These are phyloP conservation scores for Purpureocillium lavendulum DNA, from an alignment of 2,329 filamentous ascomycete genomes.

Conservation along the genomic window DNA sequence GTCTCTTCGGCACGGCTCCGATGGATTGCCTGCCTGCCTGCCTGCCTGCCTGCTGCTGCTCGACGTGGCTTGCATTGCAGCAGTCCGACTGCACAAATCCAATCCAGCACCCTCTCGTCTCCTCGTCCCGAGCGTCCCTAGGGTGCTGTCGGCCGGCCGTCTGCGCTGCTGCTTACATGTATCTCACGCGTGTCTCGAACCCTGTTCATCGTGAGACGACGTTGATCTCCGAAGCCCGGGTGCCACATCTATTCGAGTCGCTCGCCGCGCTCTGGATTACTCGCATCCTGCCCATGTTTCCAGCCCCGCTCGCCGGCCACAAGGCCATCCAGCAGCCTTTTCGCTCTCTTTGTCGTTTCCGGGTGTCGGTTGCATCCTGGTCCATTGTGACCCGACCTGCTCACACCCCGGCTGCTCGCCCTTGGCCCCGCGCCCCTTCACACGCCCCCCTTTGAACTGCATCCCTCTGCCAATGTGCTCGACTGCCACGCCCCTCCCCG, in stretches of 20 bases:
- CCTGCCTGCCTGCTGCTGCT: background rate
- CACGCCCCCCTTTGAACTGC: background rate
- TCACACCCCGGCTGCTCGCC: background rate
- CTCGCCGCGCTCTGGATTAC: background rate
- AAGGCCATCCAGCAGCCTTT: too few relatives aligned
- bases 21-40: background rate
- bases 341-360: background rate
- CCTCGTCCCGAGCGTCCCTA: background rate
- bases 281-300: background rate
- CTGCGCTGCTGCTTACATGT: background rate
- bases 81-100: background rate
- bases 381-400: constrained; percentile 1
- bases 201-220: constrained; percentile 3
- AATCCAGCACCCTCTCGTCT: background rate
- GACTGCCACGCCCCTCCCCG: too few relatives aligned
- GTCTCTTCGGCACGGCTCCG: constrained; percentile 2
- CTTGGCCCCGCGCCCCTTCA: background rate
- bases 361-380: background rate
- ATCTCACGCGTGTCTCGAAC: background rate
- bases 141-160: background rate
- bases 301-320: background rate
- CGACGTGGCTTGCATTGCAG: constrained; percentile 6
- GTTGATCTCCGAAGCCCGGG: constrained; percentile 2
- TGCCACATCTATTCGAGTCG: constrained; percentile 1
- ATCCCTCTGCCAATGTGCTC: background rate